phyloP scores from a whole-genome alignment of 192 early-diverging fungal species.

The Lunasporangiospora selenospora region DNA sequence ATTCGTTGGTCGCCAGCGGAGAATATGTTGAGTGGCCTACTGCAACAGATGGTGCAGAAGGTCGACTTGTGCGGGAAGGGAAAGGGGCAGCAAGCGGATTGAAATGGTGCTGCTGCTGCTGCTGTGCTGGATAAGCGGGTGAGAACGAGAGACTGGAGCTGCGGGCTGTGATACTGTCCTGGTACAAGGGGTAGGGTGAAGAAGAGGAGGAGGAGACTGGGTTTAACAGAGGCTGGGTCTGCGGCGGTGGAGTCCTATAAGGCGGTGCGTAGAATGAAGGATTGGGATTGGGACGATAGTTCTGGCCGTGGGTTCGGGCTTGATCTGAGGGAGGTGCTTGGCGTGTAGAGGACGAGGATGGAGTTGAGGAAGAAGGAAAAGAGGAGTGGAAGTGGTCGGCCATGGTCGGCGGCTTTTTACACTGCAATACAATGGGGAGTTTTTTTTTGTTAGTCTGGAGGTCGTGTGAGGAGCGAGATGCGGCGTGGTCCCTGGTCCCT shows the following conservation, averaged over 20 bases:
- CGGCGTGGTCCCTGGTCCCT: too few relatives aligned
- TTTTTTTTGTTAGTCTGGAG: too few relatives aligned
- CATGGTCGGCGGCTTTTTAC: too few relatives aligned
- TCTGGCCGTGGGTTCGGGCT: too few relatives aligned
- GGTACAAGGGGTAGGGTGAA: not conserved
- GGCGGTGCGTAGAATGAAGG: slow-evolving; percentile 2
- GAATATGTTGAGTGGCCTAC: too few relatives aligned
- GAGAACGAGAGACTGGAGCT: not conserved
- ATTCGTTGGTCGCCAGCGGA: slow-evolving; percentile 3
- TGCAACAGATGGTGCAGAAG: too few relatives aligned
- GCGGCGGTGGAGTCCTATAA: too few relatives aligned
- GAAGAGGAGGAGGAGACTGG: not conserved
- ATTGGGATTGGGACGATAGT: not conserved
- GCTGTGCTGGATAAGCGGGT: not conserved
- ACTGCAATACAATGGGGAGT: too few relatives aligned
- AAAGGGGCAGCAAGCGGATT: not conserved
- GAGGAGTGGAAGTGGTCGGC: not conserved
- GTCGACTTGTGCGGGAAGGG: too few relatives aligned
- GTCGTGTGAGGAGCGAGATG: too few relatives aligned
- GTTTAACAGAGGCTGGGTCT: not conserved
- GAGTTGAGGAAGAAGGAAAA: slow-evolving; percentile 13
- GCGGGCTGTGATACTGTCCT: not conserved
- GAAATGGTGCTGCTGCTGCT: not conserved
- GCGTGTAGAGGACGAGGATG: not conserved
- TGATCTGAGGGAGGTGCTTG: too few relatives aligned